Evolutionary conservation across 345 rosid genomes (phyloP).

Genomic region (Lumnitzera littorea): DNA sequence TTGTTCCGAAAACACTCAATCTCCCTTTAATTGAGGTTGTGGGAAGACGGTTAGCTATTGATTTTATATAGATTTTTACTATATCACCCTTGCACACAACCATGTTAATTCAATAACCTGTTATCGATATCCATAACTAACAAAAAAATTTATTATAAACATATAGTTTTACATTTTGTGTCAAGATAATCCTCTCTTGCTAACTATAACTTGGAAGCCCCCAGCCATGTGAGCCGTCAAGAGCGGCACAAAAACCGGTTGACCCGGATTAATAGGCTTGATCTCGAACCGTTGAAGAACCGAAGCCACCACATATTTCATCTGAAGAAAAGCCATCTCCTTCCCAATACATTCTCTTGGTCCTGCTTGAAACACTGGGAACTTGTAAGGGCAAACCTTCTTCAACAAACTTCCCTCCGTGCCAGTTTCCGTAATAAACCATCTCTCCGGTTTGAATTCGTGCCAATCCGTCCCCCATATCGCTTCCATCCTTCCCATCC

Average conservation of each 20-base stretch:
- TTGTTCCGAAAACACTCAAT: no score
- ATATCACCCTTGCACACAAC: no score
- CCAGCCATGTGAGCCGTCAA: conserved; percentile 49
- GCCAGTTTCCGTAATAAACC: conserved; percentile 27
- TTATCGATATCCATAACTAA: no score
- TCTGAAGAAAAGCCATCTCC: conserved; percentile 41
- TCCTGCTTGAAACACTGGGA: conserved; percentile 41
- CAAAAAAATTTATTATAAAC: no score
- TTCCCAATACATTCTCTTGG: conserved; percentile 43
- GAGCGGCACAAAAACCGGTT: conserved; percentile 35
- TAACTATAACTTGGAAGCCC: conserved; percentile 23
- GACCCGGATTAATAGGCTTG: conserved; percentile 12
- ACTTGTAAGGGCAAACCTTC: conserved; percentile 33
- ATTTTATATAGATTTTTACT: not conserved
- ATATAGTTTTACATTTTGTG: not conserved
- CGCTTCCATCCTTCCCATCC: conserved; percentile 84
- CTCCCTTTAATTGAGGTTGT: not conserved
- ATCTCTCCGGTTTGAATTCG: conserved; percentile 57
- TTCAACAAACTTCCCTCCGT: conserved; percentile 15
- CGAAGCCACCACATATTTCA: conserved; percentile 40
- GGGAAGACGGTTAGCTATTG: not conserved
- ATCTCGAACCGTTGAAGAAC: conserved; percentile 19
- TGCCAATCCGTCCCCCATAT: conserved; percentile 65
- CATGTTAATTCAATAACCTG: no score
- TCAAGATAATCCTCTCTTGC: conserved; percentile 9